phyloP scores from a whole-genome alignment of 1,284 basidiomycete species.

The Farysia itapuensis region DNA sequence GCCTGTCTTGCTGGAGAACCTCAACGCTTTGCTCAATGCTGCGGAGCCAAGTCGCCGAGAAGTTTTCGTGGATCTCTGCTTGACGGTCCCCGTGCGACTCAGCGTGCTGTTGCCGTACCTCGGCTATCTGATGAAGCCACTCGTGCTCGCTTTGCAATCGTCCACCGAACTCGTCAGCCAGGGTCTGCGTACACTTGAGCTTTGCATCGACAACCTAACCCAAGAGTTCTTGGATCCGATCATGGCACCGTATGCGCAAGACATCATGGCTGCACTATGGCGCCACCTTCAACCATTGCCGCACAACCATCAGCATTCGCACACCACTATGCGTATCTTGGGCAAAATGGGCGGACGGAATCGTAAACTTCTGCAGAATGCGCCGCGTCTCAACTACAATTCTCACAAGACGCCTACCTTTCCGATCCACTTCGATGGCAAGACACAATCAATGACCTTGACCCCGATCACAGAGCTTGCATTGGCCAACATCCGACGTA shows the following conservation, averaged over 20 bases:
- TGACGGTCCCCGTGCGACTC: constrained; percentile 92
- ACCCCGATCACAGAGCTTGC: constrained; percentile 75
- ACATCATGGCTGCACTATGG: constrained; percentile 82
- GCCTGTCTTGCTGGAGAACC: constrained; percentile 92
- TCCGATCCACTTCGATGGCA: constrained; percentile 36
- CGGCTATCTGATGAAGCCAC: constrained; percentile 92
- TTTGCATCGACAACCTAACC: constrained; percentile 99
- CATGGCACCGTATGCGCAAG: constrained; percentile 73
- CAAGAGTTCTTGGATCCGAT: constrained; percentile 98
- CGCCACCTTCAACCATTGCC: constrained; percentile 78
- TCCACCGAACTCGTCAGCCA: constrained; percentile 86
- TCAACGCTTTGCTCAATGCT: constrained; percentile 67
- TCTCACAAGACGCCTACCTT: constrained; percentile 30
- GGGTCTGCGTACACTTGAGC: constrained; percentile 90
- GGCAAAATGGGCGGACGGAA: constrained; percentile 97
- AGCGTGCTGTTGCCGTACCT: constrained; percentile 96
- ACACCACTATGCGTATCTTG: constrained; percentile 92
- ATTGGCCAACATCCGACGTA: constrained; percentile 68
- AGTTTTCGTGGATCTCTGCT: constrained; percentile 87
- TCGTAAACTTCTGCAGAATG: constrained; percentile 75
- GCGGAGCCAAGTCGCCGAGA: constrained; percentile 54
- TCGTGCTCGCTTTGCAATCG: constrained; percentile 84
- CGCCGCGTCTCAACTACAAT: constrained; percentile 73
- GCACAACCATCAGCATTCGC: constrained; percentile 85
- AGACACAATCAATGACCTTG: constrained; percentile 69